Conservation (phyloP, 2,329 filamentous ascomycete species). For the Diaporthe vexans region DNA sequence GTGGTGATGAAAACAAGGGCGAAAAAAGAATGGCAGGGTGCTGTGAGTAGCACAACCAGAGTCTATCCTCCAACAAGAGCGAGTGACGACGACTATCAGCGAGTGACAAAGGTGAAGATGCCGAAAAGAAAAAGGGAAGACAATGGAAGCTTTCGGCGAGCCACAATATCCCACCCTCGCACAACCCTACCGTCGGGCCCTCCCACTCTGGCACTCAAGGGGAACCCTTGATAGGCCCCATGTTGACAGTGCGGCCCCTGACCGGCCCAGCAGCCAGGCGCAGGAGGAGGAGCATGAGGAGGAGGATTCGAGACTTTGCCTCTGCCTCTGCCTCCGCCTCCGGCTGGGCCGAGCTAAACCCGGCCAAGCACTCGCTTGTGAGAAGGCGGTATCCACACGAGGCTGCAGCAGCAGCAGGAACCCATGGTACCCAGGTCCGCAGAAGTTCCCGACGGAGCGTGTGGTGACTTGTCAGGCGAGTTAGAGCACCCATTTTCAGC, state of each 20-base stretch:
- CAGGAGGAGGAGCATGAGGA: constrained; percentile 23
- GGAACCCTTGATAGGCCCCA: constrained; percentile 28
- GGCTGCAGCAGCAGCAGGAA: constrained; percentile 29
- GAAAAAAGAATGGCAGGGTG: constrained; percentile 40
- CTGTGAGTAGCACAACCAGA: constrained; percentile 39
- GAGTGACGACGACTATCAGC: constrained; percentile 40
- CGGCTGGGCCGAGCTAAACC: constrained; percentile 39
- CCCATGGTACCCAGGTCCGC: constrained; percentile 31
- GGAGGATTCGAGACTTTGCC: constrained; percentile 34
- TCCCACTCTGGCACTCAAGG: constrained; percentile 32
- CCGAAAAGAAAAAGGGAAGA: constrained; percentile 38
- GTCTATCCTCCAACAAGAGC: constrained; percentile 38
- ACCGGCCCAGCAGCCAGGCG: constrained; percentile 25
- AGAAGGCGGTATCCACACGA: constrained; percentile 34
- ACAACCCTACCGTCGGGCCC: constrained; percentile 40
- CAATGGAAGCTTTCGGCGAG: constrained; percentile 39
- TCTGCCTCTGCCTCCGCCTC: constrained; percentile 29
- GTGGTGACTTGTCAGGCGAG: constrained; percentile 32
- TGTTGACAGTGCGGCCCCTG: constrained; percentile 40
- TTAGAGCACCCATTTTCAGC: constrained; percentile 34
- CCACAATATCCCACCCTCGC: constrained; percentile 36
- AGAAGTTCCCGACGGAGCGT: constrained; percentile 25
- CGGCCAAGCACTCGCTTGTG: constrained; percentile 34
- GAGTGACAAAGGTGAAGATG: constrained; percentile 39
- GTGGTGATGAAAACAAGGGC: constrained; percentile 24